Base-by-base conservation (phyloP, 495 filamentous ascomycete genomes). In the Aspergillus steynii region DNA sequence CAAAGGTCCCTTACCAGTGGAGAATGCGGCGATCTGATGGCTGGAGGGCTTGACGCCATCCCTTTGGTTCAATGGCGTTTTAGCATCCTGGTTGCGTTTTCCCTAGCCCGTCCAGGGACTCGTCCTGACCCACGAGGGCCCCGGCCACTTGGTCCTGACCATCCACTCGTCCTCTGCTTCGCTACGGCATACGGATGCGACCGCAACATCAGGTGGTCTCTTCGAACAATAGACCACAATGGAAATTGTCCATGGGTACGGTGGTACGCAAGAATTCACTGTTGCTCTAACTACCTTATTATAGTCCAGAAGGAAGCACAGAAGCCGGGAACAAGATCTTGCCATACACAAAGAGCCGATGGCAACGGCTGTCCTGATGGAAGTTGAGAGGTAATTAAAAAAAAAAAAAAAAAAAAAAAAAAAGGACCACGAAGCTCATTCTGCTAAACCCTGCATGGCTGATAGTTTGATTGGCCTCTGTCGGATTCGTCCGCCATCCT, bases 1-100 rank as follows among this genome's bases (percentile, higher is more conserved):
- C 64, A 56, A 64, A 62, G 71, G 74, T 76, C 76, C 76, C 73
- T 77, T 75, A 70, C 70, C 53, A 68, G 76, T 79, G 76, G 74
- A 67, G 74, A 74, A 75, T 73, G 73, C 71, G 71, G 66, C 76
- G 74, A 79, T 79, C 76, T 67, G 55, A 66, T 66, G 67, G 62
- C 59, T 57, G 53, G 67, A 62, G 37, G 64, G 63, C 64, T 67
- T 74, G 64, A 71, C 70, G 75, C 72, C 72, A 75, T 76, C 58
- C 49, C 56, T 46, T 25, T 56, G 55, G 58, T 65, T 61, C 55
- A 56, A 66, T 67, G 61, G 63, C 60, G 61, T 61, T 62, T 57
- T 34, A 48, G 34, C 34, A 53, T 53, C 48, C 12, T 34, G 54
- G 8, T 37, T 28, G 32, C 54, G 42, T 58, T 42, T 42, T 12